Conservation (phyloP, 345 rosid species). For the Pistacia vera region DNA sequence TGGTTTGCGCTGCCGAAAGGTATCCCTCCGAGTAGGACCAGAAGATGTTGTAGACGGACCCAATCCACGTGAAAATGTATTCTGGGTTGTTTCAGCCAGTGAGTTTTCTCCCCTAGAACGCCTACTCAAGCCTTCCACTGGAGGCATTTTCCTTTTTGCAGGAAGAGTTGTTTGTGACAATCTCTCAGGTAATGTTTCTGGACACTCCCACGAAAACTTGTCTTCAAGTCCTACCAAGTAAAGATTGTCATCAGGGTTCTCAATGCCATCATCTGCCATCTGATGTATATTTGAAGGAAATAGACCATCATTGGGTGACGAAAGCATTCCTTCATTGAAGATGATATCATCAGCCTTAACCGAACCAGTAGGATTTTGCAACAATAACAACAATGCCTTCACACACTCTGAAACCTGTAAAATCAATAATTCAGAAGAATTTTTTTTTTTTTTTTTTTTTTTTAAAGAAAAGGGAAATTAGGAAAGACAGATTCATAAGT, state of each 20-base stretch:
- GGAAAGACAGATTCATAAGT: constrained; percentile 11
- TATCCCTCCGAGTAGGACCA: constrained; percentile 78
- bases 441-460: no score
- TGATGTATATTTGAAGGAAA: constrained; percentile 42
- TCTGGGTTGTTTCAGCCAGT: constrained; percentile 58
- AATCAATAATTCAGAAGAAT: constrained; percentile 27
- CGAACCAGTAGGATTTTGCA: constrained; percentile 55
- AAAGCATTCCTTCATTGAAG: constrained; percentile 28
- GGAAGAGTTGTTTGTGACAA: constrained; percentile 60
- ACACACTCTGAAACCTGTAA: constrained; percentile 52
- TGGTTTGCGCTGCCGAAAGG: constrained; percentile 92
- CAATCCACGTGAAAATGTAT: constrained; percentile 62
- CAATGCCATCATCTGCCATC: constrained; percentile 39
- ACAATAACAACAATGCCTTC: constrained; percentile 50
- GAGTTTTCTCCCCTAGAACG: constrained; percentile 75
- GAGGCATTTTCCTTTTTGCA: constrained; percentile 67
- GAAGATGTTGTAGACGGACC: constrained; percentile 63
- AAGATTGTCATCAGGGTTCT: constrained; percentile 53
- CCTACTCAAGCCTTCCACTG: constrained; percentile 67
- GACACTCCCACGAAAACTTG: constrained; percentile 90
- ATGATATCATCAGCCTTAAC: constrained; percentile 49
- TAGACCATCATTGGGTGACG: constrained; percentile 27
- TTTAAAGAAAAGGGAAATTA: constrained; percentile 6
- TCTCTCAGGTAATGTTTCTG: constrained; percentile 93
- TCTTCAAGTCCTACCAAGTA: constrained; percentile 65